Evolutionary conservation across 2,329 filamentous ascomycete genomes (phyloP), one percentile per base, ranked within the genome.

Genomic region (Fonsecaea nubica): DNA sequence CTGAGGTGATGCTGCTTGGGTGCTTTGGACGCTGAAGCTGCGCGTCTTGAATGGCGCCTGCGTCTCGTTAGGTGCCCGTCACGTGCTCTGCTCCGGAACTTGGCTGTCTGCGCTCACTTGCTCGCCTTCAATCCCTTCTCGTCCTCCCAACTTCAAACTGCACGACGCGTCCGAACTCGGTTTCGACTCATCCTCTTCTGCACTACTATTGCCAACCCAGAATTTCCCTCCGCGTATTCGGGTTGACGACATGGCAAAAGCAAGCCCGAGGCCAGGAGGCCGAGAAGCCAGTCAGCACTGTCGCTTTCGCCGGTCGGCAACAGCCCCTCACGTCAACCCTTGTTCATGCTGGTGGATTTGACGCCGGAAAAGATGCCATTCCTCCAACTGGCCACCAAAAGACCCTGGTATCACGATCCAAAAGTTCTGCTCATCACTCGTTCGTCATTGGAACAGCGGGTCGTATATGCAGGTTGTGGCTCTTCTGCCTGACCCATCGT

Each of bases 21-120:
- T 21, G 25, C 42, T 15, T 25, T 42, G 53, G 48, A 30, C 32
- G 50, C 42, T 55, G 50, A 55, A 62, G 53, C 30, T 62, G 36
- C 60, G 60, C 60, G 60, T 56, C 50, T 25, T 15, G 36, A 30
- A 56, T 63, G 54, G 62, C 54, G 54, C 62, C 54, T 64, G 55
- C 42, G 40, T 18, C 45, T 30, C 10, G 18, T 18, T 10, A 30
- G 45, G 21, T 50, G 21, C 15, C 18, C 8, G 45, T 50, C 45
- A 50, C 45, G 45, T 50, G 45, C 45, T 25, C 18, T 21, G 7
- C 3, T 12, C 21, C 45, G 2, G 45, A 50, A 50, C 45, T 4
- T n/a, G 42, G 7, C 3, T 5, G 18, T 50, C 21, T 40, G 10
- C 15, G 9, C 3, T 8, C 18, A 21, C 45, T 25, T 12, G 2